A percentile compares a stretch with the other conserved stretches of the same genome.
Conservation (phyloP, 441 rosid genomes). For the Mallotus japonicus region DNA sequence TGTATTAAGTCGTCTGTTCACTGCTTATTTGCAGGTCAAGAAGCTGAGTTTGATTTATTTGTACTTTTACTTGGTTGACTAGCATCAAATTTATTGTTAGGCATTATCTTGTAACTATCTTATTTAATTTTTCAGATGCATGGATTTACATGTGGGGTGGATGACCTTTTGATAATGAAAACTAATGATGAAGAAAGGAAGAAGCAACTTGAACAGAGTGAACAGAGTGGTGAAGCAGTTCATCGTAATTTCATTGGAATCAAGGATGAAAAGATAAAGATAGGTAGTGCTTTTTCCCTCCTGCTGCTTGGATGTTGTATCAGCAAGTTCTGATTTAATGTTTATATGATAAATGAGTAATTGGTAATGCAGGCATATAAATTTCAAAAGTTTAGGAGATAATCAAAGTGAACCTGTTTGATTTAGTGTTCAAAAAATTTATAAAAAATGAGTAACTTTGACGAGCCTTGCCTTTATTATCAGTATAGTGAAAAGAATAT, state of each 20-base stretch:
- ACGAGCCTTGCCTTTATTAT: neutral
- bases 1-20: constrained; percentile 85
- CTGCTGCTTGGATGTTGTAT: neutral
- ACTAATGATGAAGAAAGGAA: constrained; percentile 67
- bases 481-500: no score
- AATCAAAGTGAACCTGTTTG: neutral
- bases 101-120: constrained; percentile 25
- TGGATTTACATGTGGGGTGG: constrained; percentile 99
- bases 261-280: constrained; percentile 39
- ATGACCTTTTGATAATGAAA: constrained; percentile 82
- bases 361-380: neutral
- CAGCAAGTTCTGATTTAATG: neutral
- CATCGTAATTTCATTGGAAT: constrained; percentile 73
- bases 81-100: constrained; percentile 21
- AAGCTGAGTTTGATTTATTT: constrained; percentile 20
- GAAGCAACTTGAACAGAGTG: constrained; percentile 73
- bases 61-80: constrained; percentile 2
- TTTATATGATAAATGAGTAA: constrained; percentile 1
- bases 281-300: constrained; percentile 40
- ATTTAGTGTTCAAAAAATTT: neutral
- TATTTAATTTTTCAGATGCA: constrained; percentile 68
- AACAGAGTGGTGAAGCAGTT: constrained; percentile 65
- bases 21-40: constrained; percentile 85
- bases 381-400: neutral
- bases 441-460: neutral